Evolutionary conservation across 495 filamentous ascomycete species (phyloP).

Genomic region (Immersiella caudata): DNA sequence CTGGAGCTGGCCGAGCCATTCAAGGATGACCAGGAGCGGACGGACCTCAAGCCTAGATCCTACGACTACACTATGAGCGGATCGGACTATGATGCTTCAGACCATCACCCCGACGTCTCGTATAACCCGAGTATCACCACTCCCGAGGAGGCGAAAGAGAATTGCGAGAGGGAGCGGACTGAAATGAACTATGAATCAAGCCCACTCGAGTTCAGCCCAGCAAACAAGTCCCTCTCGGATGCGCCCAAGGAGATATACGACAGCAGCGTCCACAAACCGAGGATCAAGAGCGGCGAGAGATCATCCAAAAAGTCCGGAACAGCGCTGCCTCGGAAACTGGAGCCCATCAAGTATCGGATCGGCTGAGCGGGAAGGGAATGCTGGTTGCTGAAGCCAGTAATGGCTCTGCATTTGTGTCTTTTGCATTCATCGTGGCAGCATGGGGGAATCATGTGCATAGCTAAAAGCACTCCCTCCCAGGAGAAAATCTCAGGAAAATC

Average conservation of each 20-base stretch:
- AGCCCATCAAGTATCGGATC: background rate
- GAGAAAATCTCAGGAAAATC: no score
- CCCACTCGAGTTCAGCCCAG: conserved; percentile 44
- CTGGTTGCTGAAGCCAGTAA: no score
- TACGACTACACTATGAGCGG: conserved; percentile 44
- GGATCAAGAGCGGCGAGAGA: conserved; percentile 27
- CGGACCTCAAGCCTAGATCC: conserved; percentile 43
- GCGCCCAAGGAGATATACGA: background rate
- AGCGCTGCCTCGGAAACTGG: background rate
- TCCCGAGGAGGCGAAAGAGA: conserved; percentile 40
- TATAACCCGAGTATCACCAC: conserved; percentile 45
- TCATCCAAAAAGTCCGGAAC: conserved; percentile 31
- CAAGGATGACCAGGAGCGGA: conserved; percentile 48
- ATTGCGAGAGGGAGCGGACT: conserved; percentile 14
- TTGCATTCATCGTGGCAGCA: background rate
- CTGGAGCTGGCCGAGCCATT: conserved; percentile 24
- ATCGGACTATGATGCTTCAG: conserved; percentile 41
- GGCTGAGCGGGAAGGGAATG: background rate
- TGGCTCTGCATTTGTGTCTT: background rate
- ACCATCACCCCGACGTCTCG: conserved; percentile 40
- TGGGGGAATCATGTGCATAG: background rate
- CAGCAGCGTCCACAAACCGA: conserved; percentile 12
- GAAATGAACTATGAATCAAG: conserved; percentile 36
- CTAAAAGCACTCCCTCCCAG: conserved; percentile 2
- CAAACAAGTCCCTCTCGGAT: conserved; percentile 38